A percentile compares a stretch with the other conserved stretches of the same genome.
These are phyloP conservation scores for Cystobasidium slooffiae DNA, from an alignment of 1,284 basidiomycete species.

Conservation along the genomic window DNA sequence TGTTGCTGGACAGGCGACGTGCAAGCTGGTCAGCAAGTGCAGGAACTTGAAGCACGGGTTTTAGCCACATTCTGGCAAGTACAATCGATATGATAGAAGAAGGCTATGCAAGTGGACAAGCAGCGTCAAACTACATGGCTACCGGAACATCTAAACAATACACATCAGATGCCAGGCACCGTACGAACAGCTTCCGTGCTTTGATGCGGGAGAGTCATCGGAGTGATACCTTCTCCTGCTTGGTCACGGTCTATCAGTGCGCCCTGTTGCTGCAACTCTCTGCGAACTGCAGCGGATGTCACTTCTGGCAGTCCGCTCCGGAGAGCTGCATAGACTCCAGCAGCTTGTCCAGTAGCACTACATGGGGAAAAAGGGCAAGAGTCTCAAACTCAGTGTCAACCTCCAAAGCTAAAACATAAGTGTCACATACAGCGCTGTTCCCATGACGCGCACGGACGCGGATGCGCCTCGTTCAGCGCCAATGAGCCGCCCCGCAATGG, in stretches of 20 bases:
- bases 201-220: too few relatives aligned
- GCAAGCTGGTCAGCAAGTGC: too few relatives aligned
- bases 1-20: too few relatives aligned
- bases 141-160: too few relatives aligned
- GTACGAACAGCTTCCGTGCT: too few relatives aligned
- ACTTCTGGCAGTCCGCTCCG: too few relatives aligned
- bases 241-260: background rate
- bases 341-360: constrained; percentile 19
- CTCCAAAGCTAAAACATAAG: background rate
- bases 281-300: background rate
- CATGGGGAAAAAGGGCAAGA: background rate
- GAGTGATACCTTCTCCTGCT: background rate
- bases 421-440: background rate
- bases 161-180: too few relatives aligned
- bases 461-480: constrained; percentile 5
- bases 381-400: background rate
- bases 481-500: background rate
- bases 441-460: constrained; percentile 1
- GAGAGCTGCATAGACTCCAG: constrained; percentile 4
- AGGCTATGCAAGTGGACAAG: too few relatives aligned
- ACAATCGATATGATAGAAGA: too few relatives aligned
- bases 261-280: constrained; percentile 11
- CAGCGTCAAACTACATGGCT: too few relatives aligned
- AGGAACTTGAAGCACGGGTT: too few relatives aligned
- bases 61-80: too few relatives aligned